These are phyloP conservation scores for Rachicladosporium sp. DNA, from an alignment of 2,329 filamentous ascomycete genomes.

Conservation along the genomic window DNA sequence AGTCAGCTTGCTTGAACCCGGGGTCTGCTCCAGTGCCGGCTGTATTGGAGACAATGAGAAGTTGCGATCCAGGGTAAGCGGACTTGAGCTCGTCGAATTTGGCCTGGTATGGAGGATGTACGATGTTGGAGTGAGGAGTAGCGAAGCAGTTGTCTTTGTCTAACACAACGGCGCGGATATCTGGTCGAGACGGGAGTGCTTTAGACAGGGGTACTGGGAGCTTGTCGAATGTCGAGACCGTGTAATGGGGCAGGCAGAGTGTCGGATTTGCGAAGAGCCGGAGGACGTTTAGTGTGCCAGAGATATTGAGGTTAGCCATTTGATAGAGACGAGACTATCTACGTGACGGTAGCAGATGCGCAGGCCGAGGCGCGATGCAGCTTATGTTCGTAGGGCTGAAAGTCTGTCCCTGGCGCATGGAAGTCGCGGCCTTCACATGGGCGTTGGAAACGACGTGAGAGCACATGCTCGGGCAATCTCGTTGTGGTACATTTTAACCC, in stretches of 20 bases:
- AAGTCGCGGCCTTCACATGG: too few relatives aligned
- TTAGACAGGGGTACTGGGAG: slow-evolving; percentile 61
- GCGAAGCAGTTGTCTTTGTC: slow-evolving; percentile 97
- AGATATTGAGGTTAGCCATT: slow-evolving; percentile 32
- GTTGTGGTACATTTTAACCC: too few relatives aligned
- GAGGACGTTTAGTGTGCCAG: slow-evolving; percentile 39
- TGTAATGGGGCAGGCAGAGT: slow-evolving; percentile 40
- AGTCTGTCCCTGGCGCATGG: too few relatives aligned
- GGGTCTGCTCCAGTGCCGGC: slow-evolving; percentile 62
- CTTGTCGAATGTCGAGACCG: slow-evolving; percentile 55
- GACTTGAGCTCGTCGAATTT: slow-evolving; percentile 59
- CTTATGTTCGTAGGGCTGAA: too few relatives aligned
- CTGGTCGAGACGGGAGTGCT: slow-evolving; percentile 46
- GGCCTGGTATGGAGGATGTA: slow-evolving; percentile 57
- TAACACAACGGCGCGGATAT: slow-evolving; percentile 77
- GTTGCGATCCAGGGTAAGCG: slow-evolving; percentile 64
- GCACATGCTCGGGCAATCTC: too few relatives aligned
- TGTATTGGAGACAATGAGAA: slow-evolving; percentile 92
- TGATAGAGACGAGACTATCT: not conserved
- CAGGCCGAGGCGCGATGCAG: too few relatives aligned
- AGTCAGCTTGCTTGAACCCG: slow-evolving; percentile 44
- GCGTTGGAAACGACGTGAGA: too few relatives aligned
- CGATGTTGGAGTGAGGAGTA: slow-evolving; percentile 55
- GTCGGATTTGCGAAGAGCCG: slow-evolving; percentile 35
- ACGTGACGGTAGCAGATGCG: too few relatives aligned